Conservation (phyloP, 306 rosid genomes). For the Prunus persica region DNA sequence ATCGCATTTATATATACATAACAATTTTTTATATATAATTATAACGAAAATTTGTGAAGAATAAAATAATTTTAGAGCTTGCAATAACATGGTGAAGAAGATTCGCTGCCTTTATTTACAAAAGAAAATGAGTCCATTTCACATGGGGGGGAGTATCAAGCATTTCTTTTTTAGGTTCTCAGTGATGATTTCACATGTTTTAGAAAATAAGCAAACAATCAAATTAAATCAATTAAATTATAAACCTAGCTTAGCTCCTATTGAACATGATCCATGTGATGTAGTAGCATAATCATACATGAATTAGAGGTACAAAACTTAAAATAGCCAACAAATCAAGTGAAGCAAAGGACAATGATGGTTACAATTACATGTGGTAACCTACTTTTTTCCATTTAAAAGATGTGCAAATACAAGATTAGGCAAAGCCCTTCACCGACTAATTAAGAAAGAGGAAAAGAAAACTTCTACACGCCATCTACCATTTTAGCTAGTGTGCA, state of each 20-base stretch:
- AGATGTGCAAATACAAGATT: neutral
- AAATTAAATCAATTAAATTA: neutral
- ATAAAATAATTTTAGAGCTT: neutral
- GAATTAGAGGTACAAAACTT: neutral
- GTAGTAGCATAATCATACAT: neutral
- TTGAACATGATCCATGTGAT: neutral
- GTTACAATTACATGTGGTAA: neutral
- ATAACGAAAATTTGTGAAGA: neutral
- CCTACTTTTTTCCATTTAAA: neutral
- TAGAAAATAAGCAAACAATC: neutral
- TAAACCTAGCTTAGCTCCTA: neutral
- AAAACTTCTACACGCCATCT: neutral
- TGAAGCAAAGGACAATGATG: neutral
- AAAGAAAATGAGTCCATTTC: slow-evolving; percentile 11
- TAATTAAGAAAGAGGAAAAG: neutral
- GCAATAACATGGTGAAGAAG: slow-evolving; percentile 14
- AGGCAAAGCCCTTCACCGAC: neutral
- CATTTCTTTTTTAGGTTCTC: neutral
- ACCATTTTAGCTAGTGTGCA: neutral
- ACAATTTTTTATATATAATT: neutral
- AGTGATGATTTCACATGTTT: slow-evolving; percentile 22
- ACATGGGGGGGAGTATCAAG: slow-evolving; percentile 19
- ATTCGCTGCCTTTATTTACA: slow-evolving; percentile 11
- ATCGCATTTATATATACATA: neutral
- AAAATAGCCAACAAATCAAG: neutral